Conservation (phyloP, 257 asterid genomes). For the Osmanthus fragrans region DNA sequence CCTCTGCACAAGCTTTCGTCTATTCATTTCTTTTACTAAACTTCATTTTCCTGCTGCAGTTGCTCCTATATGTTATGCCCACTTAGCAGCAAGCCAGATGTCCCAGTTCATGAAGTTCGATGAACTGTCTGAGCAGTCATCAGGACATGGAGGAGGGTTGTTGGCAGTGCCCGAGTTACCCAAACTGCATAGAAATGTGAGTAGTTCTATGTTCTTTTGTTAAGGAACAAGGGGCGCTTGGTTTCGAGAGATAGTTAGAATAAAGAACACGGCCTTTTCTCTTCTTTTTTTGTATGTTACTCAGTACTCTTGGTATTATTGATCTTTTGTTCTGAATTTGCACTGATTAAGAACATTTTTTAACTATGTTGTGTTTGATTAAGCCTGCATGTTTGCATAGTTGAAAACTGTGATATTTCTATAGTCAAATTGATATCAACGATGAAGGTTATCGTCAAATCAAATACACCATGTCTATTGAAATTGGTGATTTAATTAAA, state of each 20-base stretch:
- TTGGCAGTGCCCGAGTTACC: slow-evolving; percentile 48
- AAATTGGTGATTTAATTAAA: no score
- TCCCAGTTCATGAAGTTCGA: slow-evolving; percentile 65
- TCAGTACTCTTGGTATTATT: neutral
- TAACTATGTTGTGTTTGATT: no score
- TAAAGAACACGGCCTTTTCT: neutral
- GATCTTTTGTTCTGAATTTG: neutral
- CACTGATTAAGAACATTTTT: no score
- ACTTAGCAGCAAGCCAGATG: slow-evolving; percentile 68
- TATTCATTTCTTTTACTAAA: neutral
- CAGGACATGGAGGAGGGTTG: slow-evolving; percentile 51
- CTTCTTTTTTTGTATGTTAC: no score
- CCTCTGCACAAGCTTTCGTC: neutral
- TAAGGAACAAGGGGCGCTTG: slow-evolving; percentile 12
- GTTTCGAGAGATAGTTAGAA: neutral
- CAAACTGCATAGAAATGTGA: slow-evolving; percentile 25
- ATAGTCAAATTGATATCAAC: no score
- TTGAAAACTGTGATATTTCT: no score
- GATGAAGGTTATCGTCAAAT: no score
- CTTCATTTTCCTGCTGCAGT: slow-evolving; percentile 35
- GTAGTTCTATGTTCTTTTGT: slow-evolving; percentile 68
- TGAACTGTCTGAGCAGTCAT: slow-evolving; percentile 49
- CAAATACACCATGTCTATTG: no score
- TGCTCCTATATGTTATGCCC: slow-evolving; percentile 78
- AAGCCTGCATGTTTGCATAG: no score